Evolutionary conservation across 2,329 filamentous ascomycete species (phyloP), one percentile per base, ranked within the genome.

Genomic region (Verticillium alfalfae): DNA sequence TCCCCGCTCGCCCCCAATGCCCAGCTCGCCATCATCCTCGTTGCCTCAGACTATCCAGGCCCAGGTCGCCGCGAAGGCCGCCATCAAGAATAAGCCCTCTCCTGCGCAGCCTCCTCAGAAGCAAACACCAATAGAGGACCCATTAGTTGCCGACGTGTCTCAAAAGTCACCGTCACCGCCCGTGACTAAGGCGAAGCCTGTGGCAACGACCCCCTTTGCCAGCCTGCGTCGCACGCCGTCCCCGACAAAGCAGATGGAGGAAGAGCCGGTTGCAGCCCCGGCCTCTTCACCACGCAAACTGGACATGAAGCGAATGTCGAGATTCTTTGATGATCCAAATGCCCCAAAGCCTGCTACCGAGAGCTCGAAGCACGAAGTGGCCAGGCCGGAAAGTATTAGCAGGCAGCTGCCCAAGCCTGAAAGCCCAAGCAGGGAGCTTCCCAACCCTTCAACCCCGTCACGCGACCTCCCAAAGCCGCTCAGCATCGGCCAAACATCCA

Each of bases 261-360:
- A 73, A 55, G 73, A 74, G 34, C 65, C 58, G 2, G 45, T 26
- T 49, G 45, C 22, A n/a, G 69, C 73, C 34, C 71, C 72, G 63
- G 69, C 70, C 3, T 45, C 60, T 16, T 86, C 85, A 16, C 85
- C 87, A 1, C 80, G 77, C 62, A 86, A 88, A 67, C 73, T 88
- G 22, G 80, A 87, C 66, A 71, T 81, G 70, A 88, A 84, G 70
- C 78, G 84, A 60, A 81, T 87, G 73, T 88, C 85, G 2, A 79
- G 73, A 60, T 88, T 88, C 66, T 66, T 86, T 15, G 82, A 83
- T 61, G 79, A 82, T 52, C 67, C 75, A 26, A 68, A 63, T n/a
- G 69, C 71, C 45, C 55, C 66, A 10, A 70, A 61, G 16, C 67
- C 68, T 13, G 61, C 62, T 49, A n/a, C 62, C 2, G 62, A 65